Evolutionary conservation across 108 stramenopile genomes (phyloP), one percentile per base, ranked within the genome.

Genomic region (Nannochloropsis gaditana): DNA sequence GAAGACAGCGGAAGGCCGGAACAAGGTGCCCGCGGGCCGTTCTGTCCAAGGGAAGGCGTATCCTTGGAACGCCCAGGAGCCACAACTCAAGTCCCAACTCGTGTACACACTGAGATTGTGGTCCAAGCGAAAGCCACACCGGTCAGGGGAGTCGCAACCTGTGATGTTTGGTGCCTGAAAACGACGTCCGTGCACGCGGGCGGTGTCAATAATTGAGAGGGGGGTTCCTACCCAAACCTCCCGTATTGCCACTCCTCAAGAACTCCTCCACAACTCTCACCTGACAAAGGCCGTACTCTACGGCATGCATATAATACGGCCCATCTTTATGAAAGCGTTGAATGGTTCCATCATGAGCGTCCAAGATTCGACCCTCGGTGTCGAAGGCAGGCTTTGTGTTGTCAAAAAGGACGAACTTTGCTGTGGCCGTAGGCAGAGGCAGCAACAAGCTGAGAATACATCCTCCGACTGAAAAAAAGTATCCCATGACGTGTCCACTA

Each of bases 291-390:
- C 59, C 59, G 59, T 73, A 73, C 59, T 73, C 59, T 6, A 73
- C 59, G 19, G 59, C 59, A n/a, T 73, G 59, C 59, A 73, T 73
- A n/a, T 73, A 73, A n/a, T 73, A 73, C 2, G 59, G 59, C 59
- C 59, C 59, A n/a, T 73, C 59, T n/a, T 73, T n/a, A n/a, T 73
- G 59, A 2, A 73, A 73, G 59, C 59, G 59, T n/a, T 73, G 59
- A 73, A 73, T 73, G 59, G 59, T 73, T 15, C 59, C 59, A n/a
- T 73, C 59, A n/a, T 73, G 59, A 73, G 59, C 59, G n/a, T 73
- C 59, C 8, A 73, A n/a, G n/a, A 73, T 73, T 2, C 59, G 59
- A n/a, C 59, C 59, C 59, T 73, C 59, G 5, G 59, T 73, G 59
- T 73, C 59, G 3, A 73, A n/a, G 19, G n/a, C n/a, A n/a, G 59